Conservation (phyloP, 2,329 filamentous ascomycete species). For the Akanthomyces lecanii region DNA sequence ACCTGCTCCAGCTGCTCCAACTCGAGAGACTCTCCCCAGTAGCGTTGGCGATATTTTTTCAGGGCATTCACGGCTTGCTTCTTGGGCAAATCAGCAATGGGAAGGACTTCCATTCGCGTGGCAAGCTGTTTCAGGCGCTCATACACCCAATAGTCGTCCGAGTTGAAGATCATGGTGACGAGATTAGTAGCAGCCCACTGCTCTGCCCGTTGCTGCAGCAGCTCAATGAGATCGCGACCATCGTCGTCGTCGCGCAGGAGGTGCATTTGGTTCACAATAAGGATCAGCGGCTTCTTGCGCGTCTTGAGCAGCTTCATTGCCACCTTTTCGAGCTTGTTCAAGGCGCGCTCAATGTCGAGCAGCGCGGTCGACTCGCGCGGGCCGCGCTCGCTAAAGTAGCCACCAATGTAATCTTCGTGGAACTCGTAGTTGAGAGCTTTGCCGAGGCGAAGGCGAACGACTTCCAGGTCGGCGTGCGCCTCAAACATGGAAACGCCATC, state of each 20-base stretch:
- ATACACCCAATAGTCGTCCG: slow-evolving; percentile 98
- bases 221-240: slow-evolving; percentile 86
- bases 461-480: slow-evolving; percentile 89
- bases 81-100: slow-evolving; percentile 79
- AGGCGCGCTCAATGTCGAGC: slow-evolving; percentile 89
- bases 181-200: slow-evolving; percentile 92
- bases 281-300: slow-evolving; percentile 67
- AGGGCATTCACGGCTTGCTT: slow-evolving; percentile 72
- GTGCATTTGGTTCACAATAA: slow-evolving; percentile 94
- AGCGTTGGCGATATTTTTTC: slow-evolving; percentile 72
- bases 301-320: slow-evolving; percentile 65
- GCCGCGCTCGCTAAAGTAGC: slow-evolving; percentile 89
- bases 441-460: slow-evolving; percentile 87
- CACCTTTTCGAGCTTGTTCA: slow-evolving; percentile 98
- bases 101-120: slow-evolving; percentile 90
- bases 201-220: slow-evolving; percentile 92
- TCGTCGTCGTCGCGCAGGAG: slow-evolving; percentile 87
- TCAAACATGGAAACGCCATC: slow-evolving; percentile 94
- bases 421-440: slow-evolving; percentile 96
- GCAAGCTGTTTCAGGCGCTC: slow-evolving; percentile 89
- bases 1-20: slow-evolving; percentile 64
- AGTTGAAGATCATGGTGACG: slow-evolving; percentile 90
- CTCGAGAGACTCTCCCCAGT: slow-evolving; percentile 60
- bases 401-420: slow-evolving; percentile 96
- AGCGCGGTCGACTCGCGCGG: slow-evolving; percentile 88